Percentiles rank a stretch among this genome's conserved stretches.
Conservation (phyloP, 768 basidiomycete genomes). For the Amanita inopinata region DNA sequence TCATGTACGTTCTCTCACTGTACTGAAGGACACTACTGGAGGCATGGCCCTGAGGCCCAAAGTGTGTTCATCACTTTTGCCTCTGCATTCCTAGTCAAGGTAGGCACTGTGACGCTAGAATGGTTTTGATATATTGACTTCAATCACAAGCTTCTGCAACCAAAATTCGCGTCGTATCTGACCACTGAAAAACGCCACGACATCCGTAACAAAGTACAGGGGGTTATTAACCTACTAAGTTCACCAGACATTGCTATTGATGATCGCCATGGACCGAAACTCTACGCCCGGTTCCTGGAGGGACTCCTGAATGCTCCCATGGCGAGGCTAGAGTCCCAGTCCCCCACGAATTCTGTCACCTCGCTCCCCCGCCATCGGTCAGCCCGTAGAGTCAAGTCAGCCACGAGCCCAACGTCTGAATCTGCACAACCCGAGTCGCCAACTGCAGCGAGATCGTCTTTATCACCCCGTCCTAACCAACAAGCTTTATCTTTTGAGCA, state of each 20-base stretch:
- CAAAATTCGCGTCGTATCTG: constrained; percentile 57
- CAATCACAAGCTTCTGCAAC: constrained; percentile 57
- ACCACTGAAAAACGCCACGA: constrained; percentile 46
- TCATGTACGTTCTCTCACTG: constrained; percentile 9
- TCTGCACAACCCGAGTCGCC: constrained; percentile 26
- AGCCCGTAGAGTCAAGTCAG: neutral
- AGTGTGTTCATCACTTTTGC: constrained; percentile 76
- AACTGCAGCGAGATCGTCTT: constrained; percentile 30
- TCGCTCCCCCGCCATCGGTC: constrained; percentile 3
- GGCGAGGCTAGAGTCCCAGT: constrained; percentile 16
- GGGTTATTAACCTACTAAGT: constrained; percentile 56
- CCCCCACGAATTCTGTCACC: neutral
- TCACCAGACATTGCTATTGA: constrained; percentile 69
- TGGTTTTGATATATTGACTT: constrained; percentile 1
- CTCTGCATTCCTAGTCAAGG: constrained; percentile 76
- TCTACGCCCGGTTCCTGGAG: constrained; percentile 73
- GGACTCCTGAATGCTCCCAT: constrained; percentile 57
- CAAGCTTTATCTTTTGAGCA: constrained; percentile 37
- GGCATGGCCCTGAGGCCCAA: constrained; percentile 73
- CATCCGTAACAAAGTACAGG: constrained; percentile 54
- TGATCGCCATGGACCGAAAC: constrained; percentile 70
- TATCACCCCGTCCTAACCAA: constrained; percentile 37
- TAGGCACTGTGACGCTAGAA: constrained; percentile 16
- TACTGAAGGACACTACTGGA: constrained; percentile 39
- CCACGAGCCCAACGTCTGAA: constrained; percentile 2